Evolutionary conservation across 306 rosid genomes (phyloP).

Genomic region (Canavalia gladiata): DNA sequence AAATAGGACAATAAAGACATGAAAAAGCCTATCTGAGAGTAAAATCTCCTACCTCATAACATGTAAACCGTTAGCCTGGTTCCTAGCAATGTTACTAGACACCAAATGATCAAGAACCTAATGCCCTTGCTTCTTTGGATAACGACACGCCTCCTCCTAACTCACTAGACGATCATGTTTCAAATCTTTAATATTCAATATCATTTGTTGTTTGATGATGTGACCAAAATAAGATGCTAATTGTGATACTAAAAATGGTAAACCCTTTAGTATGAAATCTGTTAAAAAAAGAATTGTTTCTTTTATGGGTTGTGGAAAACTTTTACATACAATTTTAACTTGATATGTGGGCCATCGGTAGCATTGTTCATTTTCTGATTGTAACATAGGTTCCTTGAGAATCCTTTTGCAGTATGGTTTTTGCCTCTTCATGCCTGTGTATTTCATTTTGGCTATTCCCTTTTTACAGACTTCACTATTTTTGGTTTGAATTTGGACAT

Average conservation of each 20-base stretch:
- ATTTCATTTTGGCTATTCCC: background rate
- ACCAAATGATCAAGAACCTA: background rate
- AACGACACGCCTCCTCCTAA: background rate
- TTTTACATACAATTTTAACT: background rate
- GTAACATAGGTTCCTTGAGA: background rate
- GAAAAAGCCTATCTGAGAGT: too few species aligned
- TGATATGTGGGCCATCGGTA: background rate
- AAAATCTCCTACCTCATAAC: too few species aligned
- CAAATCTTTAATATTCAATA: background rate
- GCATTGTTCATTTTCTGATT: background rate
- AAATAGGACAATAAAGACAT: too few species aligned
- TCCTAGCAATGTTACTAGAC: background rate
- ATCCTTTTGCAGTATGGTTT: slow-evolving; percentile 8
- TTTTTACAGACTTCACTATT: background rate
- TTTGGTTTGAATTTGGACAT: background rate
- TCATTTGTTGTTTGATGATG: slow-evolving; percentile 1
- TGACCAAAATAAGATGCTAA: background rate
- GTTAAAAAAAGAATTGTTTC: background rate
- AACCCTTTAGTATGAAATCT: background rate
- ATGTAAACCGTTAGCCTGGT: too few species aligned
- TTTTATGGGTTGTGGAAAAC: background rate
- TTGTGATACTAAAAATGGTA: background rate
- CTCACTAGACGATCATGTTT: background rate
- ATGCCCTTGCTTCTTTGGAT: background rate
- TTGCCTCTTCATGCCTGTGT: background rate